Base-by-base conservation (phyloP, 331 rosid species). In the Quercus tomentella region DNA sequence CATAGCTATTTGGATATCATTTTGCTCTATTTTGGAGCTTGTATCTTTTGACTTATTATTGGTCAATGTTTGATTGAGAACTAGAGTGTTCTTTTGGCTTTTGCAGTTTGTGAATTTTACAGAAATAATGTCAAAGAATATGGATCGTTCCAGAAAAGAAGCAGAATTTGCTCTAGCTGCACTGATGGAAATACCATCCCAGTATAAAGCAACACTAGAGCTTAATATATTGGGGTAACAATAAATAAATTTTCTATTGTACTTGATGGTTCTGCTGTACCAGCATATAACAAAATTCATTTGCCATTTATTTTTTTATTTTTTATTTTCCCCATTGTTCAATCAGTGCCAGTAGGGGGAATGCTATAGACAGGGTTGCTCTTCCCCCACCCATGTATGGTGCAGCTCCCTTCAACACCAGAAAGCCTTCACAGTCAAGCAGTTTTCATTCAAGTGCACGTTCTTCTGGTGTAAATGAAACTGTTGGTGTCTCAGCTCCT, bases 171-270 rank as follows among this genome's bases (percentile, higher is more conserved):
- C 98, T 65, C 97, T 91, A 60, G 72, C 91, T 74, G 93, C 98
- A n/a, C 80, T 96, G 84, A 96, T 93, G 97, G 98, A 96, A 84
- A 93, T 96, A 84, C 99, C 97, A 55, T 81, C 93, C 58, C 99
- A 96, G 82, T 96, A 96, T 61, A 89, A 90, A 83, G 97, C 98
- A 76, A 96, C 97, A 17, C 79, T 90, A 18, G 99, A 93, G 88
- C 97, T 89, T 41, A 77, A 76, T 79, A 45, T 93, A 76, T 81
- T 96, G 90, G 97, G 99, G 98, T 96, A 87, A 87, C 3, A n/a
- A 73, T 79, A 80, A 23, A 35, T 72, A 28, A 56, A 77, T 23
- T 79, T 51, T 56, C 68, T 58, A 25, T 21, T 21, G 54, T 17
- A 80, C 56, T 80, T 80, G 17, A 14, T 45, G 75, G 63, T 65